A percentile compares a stretch with the other conserved stretches of the same genome.
Conservation (phyloP, 495 filamentous ascomycete genomes). For the Penicillium roqueforti region DNA sequence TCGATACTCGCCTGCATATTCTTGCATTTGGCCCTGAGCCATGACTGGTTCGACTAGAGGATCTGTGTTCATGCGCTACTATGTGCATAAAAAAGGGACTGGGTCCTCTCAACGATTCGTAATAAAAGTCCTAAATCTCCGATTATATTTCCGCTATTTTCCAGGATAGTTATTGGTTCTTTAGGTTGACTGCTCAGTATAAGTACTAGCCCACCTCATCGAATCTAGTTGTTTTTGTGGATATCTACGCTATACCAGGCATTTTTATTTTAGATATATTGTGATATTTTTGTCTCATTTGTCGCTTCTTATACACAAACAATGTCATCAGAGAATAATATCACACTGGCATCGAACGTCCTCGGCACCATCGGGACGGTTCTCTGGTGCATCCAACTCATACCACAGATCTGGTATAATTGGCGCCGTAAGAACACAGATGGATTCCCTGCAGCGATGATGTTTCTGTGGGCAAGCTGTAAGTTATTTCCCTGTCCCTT, state of each 20-base stretch:
- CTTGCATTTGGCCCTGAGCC: too few relatives aligned
- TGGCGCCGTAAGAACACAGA: slow-evolving; percentile 67
- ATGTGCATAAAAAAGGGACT: neutral
- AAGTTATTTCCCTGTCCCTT: slow-evolving; percentile 19
- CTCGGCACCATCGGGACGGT: slow-evolving; percentile 53
- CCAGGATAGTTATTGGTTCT: neutral
- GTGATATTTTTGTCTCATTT: too few relatives aligned
- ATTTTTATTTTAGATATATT: too few relatives aligned
- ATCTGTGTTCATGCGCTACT: too few relatives aligned
- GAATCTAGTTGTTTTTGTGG: neutral
- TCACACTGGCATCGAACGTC: slow-evolving; percentile 49
- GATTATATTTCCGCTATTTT: neutral
- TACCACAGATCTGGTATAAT: slow-evolving; percentile 67
- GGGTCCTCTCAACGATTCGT: neutral
- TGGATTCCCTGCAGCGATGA: slow-evolving; percentile 67
- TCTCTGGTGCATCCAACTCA: slow-evolving; percentile 52
- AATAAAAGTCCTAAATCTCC: neutral
- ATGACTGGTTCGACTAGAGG: too few relatives aligned
- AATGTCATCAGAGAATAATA: slow-evolving; percentile 30
- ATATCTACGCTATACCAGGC: neutral
- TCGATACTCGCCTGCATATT: neutral
- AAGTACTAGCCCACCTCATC: neutral
- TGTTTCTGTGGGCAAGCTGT: slow-evolving; percentile 72
- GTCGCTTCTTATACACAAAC: too few relatives aligned
- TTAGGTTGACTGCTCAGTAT: neutral